Evolutionary conservation across 1,139 yeast genomes (phyloP).

Genomic region (Geotrichum histeridarum): DNA sequence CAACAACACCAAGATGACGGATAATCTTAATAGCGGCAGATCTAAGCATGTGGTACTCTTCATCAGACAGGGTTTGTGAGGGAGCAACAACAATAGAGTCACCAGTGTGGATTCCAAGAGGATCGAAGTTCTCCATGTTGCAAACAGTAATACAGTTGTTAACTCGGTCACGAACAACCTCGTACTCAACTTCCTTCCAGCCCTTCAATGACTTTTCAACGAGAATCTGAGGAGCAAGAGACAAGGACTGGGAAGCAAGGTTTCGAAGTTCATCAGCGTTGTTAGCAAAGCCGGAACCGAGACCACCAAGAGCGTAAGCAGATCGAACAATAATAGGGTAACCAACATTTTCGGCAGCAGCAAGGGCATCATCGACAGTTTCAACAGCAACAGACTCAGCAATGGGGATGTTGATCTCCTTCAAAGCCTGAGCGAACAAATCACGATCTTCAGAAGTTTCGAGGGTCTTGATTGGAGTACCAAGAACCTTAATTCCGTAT

Average conservation of each 20-base stretch:
- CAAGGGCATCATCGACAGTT: conserved; percentile 84
- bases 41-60: conserved; percentile 96
- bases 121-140: conserved; percentile 99
- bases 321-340: conserved; percentile 97
- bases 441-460: conserved; percentile 98
- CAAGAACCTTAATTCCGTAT: conserved; percentile 87
- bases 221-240: conserved; percentile 88
- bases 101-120: conserved; percentile 98
- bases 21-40: conserved; percentile 96
- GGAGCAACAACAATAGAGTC: conserved; percentile 99
- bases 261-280: conserved; percentile 76
- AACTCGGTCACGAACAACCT: conserved; percentile 94
- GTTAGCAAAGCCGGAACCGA: conserved; percentile 95
- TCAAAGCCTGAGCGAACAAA: conserved; percentile 86
- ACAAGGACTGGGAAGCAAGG: conserved; percentile 81
- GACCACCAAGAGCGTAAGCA: conserved; percentile 95
- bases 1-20: conserved; percentile 97
- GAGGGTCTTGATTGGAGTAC: conserved; percentile 92
- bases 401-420: conserved; percentile 88
- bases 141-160: conserved; percentile 98
- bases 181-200: conserved; percentile 98
- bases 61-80: conserved; percentile 94
- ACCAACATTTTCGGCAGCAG: conserved; percentile 80
- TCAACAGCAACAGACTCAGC: conserved; percentile 96
- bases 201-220: conserved; percentile 98